These are phyloP conservation scores for Graphium sp. DNA, from an alignment of 2,329 filamentous ascomycete genomes.

Conservation along the genomic window DNA sequence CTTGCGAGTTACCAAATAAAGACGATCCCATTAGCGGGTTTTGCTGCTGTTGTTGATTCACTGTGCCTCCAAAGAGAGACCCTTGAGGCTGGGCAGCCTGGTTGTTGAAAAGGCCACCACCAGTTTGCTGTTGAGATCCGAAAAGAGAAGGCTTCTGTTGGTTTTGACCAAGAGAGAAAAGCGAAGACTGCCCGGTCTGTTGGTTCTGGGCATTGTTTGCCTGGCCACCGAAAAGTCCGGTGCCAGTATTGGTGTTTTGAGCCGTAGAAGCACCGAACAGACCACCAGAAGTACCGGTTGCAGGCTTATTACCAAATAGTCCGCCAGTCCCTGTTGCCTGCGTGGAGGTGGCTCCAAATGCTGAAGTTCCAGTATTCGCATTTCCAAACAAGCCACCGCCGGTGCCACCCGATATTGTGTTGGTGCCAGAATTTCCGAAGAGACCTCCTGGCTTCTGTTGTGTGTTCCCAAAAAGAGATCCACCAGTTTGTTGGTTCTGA, in stretches of 20 bases:
- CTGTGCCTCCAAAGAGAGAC: conserved; percentile 26
- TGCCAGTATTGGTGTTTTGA: conserved; percentile 17
- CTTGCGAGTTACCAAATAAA: conserved; percentile 39
- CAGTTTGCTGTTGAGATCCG: conserved; percentile 24
- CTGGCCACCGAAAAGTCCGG: conserved; percentile 25
- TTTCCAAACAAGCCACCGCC: conserved; percentile 19
- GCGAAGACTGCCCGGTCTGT: conserved; percentile 18
- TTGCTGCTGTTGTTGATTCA: conserved; percentile 20
- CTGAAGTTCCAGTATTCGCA: conserved; percentile 10
- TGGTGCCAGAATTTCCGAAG: conserved; percentile 11
- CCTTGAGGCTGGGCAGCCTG: conserved; percentile 26
- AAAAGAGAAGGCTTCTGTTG: conserved; percentile 41
- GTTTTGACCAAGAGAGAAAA: conserved; percentile 34
- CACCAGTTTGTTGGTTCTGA: conserved; percentile 4
- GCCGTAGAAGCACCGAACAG: conserved; percentile 20
- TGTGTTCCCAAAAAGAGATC: too few species aligned
- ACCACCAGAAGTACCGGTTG: conserved; percentile 13
- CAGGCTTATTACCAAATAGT: conserved; percentile 21
- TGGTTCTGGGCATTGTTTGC: conserved; percentile 16
- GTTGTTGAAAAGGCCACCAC: conserved; percentile 36
- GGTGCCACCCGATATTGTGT: conserved; percentile 13
- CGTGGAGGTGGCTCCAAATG: conserved; percentile 18
- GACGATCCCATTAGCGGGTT: conserved; percentile 29
- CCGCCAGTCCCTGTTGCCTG: conserved; percentile 14
- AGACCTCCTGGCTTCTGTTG: conserved; percentile 11